Evolutionary conservation across 495 filamentous ascomycete species (phyloP).

Genomic region (Coniosporium apollinis): DNA sequence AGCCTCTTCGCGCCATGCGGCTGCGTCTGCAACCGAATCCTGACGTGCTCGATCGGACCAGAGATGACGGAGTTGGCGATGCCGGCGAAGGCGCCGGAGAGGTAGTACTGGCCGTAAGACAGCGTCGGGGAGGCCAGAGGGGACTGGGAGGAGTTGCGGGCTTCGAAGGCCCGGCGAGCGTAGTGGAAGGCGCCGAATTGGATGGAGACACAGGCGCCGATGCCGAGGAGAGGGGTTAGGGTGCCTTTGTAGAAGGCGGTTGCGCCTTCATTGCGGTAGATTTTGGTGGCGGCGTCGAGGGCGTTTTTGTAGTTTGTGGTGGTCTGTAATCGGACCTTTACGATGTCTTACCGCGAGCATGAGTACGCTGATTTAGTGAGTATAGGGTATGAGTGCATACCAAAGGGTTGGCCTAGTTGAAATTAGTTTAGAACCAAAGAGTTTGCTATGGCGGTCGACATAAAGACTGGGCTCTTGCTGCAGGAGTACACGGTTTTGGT

Average conservation of each 20-base stretch:
- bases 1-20: constrained; percentile 66
- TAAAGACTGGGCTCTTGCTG: too few relatives aligned
- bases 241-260: constrained; percentile 97
- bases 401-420: constrained; percentile 82
- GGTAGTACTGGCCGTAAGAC: constrained; percentile 73
- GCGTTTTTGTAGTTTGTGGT: constrained; percentile 64
- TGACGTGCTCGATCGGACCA: constrained; percentile 87
- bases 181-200: constrained; percentile 97
- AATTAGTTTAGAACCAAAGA: constrained; percentile 1
- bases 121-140: constrained; percentile 17
- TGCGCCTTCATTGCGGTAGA: constrained; percentile 75
- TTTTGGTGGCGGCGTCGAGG: constrained; percentile 60
- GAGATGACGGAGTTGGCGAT: constrained; percentile 80
- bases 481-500: too few relatives aligned
- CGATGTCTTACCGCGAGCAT: constrained; percentile 87
- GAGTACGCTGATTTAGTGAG: too few relatives aligned
- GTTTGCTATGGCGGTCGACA: too few relatives aligned
- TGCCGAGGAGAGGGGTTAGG: constrained; percentile 85
- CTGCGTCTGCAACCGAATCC: constrained; percentile 95
- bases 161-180: constrained; percentile 71
- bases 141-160: constrained; percentile 36
- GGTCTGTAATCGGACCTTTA: constrained; percentile 95
- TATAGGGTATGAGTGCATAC: constrained; percentile 21
- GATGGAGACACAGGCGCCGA: constrained; percentile 91
- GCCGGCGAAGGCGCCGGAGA: constrained; percentile 80